These are phyloP conservation scores for Insectozyma bohioensis DNA, from an alignment of 1,139 yeast species.

Conservation along the genomic window DNA sequence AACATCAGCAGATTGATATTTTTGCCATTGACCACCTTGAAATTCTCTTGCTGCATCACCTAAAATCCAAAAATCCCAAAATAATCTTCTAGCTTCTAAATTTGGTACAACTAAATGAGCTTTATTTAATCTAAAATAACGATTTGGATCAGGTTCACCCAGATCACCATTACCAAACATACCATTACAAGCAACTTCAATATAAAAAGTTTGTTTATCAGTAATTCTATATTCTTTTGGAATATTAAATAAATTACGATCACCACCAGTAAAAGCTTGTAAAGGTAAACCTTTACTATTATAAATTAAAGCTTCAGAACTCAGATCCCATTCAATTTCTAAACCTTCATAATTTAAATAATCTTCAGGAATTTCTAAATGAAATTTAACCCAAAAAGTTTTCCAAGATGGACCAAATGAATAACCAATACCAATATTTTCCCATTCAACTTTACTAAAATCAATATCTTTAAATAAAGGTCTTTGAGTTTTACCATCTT, in stretches of 20 bases:
- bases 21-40: conserved; percentile 73
- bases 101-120: conserved; percentile 87
- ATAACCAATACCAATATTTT: conserved; percentile 64
- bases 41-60: conserved; percentile 91
- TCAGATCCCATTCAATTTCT: conserved; percentile 81
- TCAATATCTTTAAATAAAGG: conserved; percentile 74
- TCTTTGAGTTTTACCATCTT: conserved; percentile 50
- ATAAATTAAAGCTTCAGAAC: conserved; percentile 83
- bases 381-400: conserved; percentile 87
- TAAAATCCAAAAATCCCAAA: conserved; percentile 82
- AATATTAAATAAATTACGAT: conserved; percentile 70
- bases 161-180: conserved; percentile 84
- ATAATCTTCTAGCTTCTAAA: conserved; percentile 72
- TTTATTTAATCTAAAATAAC: conserved; percentile 61
- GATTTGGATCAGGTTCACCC: conserved; percentile 60
- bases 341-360: conserved; percentile 57
- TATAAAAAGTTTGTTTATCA: conserved; percentile 53
- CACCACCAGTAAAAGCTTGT: conserved; percentile 89
- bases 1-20: conserved; percentile 75
- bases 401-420: conserved; percentile 96
- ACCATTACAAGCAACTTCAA: conserved; percentile 92
- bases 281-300: conserved; percentile 62
- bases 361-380: conserved; percentile 57
- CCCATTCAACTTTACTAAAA: conserved; percentile 47
- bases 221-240: conserved; percentile 52